Evolutionary conservation across 768 basidiomycete species (phyloP).

Genomic region (Saitozyma podzolica): DNA sequence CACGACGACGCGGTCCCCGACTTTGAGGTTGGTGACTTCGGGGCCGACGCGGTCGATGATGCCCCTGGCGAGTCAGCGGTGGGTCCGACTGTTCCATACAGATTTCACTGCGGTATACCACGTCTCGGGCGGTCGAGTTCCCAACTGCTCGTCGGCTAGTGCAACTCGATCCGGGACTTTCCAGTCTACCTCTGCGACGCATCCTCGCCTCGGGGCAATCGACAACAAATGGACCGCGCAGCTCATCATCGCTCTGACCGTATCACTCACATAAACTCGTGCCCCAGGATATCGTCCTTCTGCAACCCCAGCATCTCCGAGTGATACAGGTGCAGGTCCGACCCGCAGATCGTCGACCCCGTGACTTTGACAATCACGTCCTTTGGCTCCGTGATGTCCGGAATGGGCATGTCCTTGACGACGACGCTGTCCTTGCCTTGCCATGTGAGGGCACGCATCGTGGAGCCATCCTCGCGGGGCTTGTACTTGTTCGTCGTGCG

Average conservation of each 20-base stretch:
- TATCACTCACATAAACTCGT: constrained; percentile 56
- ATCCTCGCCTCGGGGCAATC: too few species aligned
- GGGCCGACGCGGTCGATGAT: constrained; percentile 67
- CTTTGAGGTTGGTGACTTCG: constrained; percentile 62
- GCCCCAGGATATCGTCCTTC: constrained; percentile 73
- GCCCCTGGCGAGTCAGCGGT: constrained; percentile 58
- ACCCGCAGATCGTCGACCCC: constrained; percentile 72
- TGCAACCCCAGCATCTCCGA: constrained; percentile 70
- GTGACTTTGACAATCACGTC: constrained; percentile 76
- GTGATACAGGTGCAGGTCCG: constrained; percentile 57
- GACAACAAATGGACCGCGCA: too few species aligned
- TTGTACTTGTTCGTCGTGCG: constrained; percentile 40
- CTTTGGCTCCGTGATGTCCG: constrained; percentile 65
- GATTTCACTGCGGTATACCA: too few species aligned
- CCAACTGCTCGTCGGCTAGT: too few species aligned
- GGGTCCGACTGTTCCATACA: too few species aligned
- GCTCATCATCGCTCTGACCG: neutral
- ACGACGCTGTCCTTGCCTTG: constrained; percentile 59
- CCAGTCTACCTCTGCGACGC: too few species aligned
- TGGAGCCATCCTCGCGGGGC: constrained; percentile 58
- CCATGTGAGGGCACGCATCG: constrained; percentile 72
- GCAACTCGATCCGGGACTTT: too few species aligned
- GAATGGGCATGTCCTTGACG: constrained; percentile 58
- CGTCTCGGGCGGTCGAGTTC: too few species aligned
- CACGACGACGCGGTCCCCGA: constrained; percentile 73